A percentile compares a stretch with the other conserved stretches of the same genome.
Evolutionary conservation across 352 stramenopile genomes (phyloP).

Genomic region (Globisporangium ultimum): DNA sequence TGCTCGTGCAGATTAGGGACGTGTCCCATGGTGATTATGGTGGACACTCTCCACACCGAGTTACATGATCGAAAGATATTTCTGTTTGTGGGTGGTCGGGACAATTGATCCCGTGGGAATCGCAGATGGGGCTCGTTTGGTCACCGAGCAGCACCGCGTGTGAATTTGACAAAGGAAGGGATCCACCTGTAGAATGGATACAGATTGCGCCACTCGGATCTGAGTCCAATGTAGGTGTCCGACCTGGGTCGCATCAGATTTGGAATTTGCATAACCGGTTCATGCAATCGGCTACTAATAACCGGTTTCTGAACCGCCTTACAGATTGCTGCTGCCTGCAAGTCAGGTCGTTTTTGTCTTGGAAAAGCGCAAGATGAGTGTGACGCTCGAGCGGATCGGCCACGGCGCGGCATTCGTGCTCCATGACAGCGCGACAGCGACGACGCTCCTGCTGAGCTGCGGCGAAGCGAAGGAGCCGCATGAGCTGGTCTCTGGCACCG

Average conservation of each 20-base stretch:
- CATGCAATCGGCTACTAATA: neutral
- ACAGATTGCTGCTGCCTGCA: too few species aligned
- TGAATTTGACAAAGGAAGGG: too few species aligned
- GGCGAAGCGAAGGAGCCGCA: conserved; percentile 32
- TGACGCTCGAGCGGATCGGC: conserved; percentile 65
- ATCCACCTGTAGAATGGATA: neutral
- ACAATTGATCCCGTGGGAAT: too few species aligned
- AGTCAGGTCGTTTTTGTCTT: too few species aligned
- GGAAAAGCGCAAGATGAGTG: conserved; percentile 30
- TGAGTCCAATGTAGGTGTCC: neutral
- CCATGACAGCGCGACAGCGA: conserved; percentile 46
- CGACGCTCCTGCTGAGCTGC: conserved; percentile 58
- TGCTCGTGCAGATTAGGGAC: too few species aligned
- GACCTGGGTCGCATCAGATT: neutral
- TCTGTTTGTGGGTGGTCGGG: too few species aligned
- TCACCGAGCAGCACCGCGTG: too few species aligned
- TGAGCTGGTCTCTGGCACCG: conserved; percentile 2
- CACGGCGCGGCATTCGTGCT: conserved; percentile 66
- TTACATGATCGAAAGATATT: too few species aligned
- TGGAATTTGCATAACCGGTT: neutral
- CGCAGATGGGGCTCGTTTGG: too few species aligned
- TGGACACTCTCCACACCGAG: too few species aligned
- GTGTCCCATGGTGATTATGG: too few species aligned
- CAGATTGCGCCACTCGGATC: neutral
- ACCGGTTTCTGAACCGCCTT: too few species aligned